phyloP scores from a whole-genome alignment of 2,329 filamentous ascomycete species.

The Didymella exigua region DNA sequence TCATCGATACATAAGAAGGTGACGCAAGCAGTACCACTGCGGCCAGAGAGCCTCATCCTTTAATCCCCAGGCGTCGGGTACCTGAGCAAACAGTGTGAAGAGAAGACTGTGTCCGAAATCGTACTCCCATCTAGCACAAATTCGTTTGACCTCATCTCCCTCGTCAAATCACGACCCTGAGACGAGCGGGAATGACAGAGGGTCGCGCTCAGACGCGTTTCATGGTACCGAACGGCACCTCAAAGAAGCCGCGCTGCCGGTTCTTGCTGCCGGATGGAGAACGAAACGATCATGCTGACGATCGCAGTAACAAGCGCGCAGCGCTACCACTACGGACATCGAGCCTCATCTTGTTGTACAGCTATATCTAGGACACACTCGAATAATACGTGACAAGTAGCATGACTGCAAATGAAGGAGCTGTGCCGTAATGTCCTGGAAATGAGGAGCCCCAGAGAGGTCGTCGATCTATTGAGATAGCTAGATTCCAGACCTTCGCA shows the following conservation, averaged over 20 bases:
- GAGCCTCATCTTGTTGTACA: neutral
- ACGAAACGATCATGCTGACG: conserved; percentile 8
- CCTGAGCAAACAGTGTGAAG: neutral
- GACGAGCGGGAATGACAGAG: conserved; percentile 28
- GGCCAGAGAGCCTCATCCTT: neutral
- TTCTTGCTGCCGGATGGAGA: conserved; percentile 16
- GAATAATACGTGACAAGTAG: too few relatives aligned
- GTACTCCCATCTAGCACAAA: conserved; percentile 5
- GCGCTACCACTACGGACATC: conserved; percentile 2
- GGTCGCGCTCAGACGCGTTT: conserved; percentile 26
- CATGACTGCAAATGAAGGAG: neutral
- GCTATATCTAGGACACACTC: neutral
- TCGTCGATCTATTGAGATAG: neutral
- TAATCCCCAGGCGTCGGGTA: neutral
- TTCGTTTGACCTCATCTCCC: conserved; percentile 1
- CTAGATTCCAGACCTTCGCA: neutral
- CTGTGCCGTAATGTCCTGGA: neutral
- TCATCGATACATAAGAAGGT: neutral
- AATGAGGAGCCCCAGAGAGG: neutral
- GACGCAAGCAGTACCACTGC: neutral
- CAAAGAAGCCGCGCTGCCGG: conserved; percentile 18
- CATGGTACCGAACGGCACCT: conserved; percentile 26
- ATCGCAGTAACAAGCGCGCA: conserved; percentile 5
- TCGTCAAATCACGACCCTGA: conserved; percentile 22
- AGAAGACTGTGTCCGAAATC: neutral